A percentile compares a stretch with the other conserved stretches of the same genome.
Evolutionary conservation across 352 stramenopile genomes (phyloP).

Genomic region (Pythium utonaiense): DNA sequence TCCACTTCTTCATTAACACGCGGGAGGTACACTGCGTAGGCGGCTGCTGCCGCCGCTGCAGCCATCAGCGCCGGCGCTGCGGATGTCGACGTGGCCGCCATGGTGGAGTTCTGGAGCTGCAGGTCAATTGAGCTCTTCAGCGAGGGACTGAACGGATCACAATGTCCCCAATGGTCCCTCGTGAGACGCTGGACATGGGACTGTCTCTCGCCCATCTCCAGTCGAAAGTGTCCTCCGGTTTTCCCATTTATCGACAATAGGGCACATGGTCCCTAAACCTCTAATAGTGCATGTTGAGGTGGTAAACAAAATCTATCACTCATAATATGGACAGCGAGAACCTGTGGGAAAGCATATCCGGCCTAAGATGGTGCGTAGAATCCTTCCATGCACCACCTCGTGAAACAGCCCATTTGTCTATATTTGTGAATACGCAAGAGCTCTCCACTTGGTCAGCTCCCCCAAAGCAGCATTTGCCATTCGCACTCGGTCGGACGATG

Average conservation of each 20-base stretch:
- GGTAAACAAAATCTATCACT: too few relatives aligned
- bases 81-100: background rate
- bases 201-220: constrained; percentile 8
- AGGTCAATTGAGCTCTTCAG: background rate
- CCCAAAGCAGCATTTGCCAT: background rate
- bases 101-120: background rate
- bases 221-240: constrained; percentile 18
- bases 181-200: background rate
- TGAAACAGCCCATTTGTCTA: background rate
- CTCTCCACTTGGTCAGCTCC: background rate
- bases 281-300: too few relatives aligned
- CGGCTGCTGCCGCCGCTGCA: constrained; percentile 15
- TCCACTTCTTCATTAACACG: constrained; percentile 37
- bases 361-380: too few relatives aligned
- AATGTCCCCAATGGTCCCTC: background rate
- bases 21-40: constrained; percentile 29
- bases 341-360: too few relatives aligned
- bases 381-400: background rate
- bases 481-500: background rate
- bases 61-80: constrained; percentile 6
- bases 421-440: background rate
- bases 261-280: constrained; percentile 1
- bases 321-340: too few relatives aligned
- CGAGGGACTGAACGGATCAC: constrained; percentile 8
- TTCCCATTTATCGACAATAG: constrained; percentile 6